Base-by-base conservation (phyloP, 768 basidiomycete species). In the Lactarius hatsudake region DNA sequence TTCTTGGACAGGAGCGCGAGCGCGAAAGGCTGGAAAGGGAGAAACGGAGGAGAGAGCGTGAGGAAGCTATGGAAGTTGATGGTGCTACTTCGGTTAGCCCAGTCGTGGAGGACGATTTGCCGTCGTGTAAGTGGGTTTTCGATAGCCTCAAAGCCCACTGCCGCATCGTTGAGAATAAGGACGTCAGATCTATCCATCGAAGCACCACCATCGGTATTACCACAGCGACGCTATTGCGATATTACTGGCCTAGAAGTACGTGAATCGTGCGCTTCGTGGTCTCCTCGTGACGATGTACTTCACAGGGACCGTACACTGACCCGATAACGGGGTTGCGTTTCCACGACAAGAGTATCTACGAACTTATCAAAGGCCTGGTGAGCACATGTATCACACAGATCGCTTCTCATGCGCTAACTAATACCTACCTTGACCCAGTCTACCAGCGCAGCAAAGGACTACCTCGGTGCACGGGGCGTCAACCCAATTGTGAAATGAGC, bases 291-390 rank as follows among this genome's bases (percentile, higher is more conserved):
- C 36, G 43, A 18, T 9, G 9, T 8, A 58, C 45, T 2, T 5
- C 20, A 3, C 30, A 91, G 91, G 91, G 90, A 0, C 90, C 89
- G 1, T 94, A 94, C 70, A 93, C 90, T 0, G 90, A 94, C 71
- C 92, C 93, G 7, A 84, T 86, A 2, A 93, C 91, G 0, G 87
- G 87, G 1, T 79, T 94, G 12, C 83, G 93, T 5, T 94, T 90
- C 74, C 89, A 94, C 68, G 89, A 94, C 80, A 92, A 90, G 79
- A 90, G 86, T 68, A 85, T 94, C n/a, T 94, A 93, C 73, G 90
- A 92, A 57, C 79, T 92, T 34, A 85, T 94, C 69, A 91, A 90
- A 74, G 82, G 84, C 59, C 77, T 94, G 73, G 92, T 91, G 59
- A 67, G 81, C 71, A 40, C 8, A 30, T 59, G n/a, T 28, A 38